phyloP scores from a whole-genome alignment of 768 basidiomycete genomes.

The Tremella yokohamensis region DNA sequence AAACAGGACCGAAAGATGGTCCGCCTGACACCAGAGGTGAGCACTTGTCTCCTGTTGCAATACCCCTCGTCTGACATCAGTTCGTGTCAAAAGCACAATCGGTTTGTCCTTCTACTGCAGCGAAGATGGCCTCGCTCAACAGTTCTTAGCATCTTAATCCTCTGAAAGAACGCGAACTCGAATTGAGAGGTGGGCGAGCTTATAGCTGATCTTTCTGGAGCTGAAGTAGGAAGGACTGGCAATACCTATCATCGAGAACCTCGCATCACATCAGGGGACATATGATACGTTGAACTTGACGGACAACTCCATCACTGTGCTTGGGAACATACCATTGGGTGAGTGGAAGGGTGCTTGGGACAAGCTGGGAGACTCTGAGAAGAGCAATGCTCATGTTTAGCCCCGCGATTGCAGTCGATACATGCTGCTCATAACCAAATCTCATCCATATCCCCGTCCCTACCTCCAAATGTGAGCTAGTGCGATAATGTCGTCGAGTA shows the following conservation, averaged over 20 bases:
- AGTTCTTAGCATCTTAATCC: conserved; percentile 46
- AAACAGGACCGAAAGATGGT: conserved; percentile 21
- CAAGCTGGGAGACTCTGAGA: not conserved
- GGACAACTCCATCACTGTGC: conserved; percentile 48
- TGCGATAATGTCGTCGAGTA: not conserved
- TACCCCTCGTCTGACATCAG: conserved; percentile 18
- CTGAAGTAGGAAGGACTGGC: conserved; percentile 33
- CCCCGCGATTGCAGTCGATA: conserved; percentile 43
- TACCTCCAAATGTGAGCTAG: conserved; percentile 38
- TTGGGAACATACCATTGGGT: conserved; percentile 50
- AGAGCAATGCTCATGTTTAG: conserved; percentile 17
- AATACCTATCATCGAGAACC: conserved; percentile 50
- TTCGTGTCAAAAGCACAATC: conserved; percentile 42
- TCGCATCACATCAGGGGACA: conserved; percentile 50
- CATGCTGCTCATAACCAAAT: conserved; percentile 49
- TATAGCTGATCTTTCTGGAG: not conserved
- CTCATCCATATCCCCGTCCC: conserved; percentile 44
- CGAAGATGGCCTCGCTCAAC: not conserved
- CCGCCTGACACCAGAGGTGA: conserved; percentile 51
- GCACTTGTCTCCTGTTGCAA: conserved; percentile 7
- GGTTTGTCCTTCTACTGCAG: conserved; percentile 12
- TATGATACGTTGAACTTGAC: conserved; percentile 51
- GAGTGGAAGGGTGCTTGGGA: conserved; percentile 6
- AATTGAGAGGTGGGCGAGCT: conserved; percentile 45
- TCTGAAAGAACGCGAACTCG: conserved; percentile 50